phyloP scores from a whole-genome alignment of 2,329 filamentous ascomycete species.

The Xylaria multiplex region DNA sequence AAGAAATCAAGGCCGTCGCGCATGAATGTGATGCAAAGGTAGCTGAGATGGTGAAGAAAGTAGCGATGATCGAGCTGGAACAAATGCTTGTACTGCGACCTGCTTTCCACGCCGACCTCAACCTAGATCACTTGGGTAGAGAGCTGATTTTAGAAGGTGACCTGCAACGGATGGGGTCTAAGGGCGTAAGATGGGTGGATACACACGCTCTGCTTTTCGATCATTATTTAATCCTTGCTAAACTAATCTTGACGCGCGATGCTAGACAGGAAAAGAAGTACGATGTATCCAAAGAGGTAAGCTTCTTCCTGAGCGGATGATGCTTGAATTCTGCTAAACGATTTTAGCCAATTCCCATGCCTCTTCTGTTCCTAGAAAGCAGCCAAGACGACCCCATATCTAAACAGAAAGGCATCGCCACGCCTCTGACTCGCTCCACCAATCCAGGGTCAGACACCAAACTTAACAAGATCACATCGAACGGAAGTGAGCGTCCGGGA shows the following conservation, averaged over 20 bases:
- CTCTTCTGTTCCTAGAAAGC: conserved; percentile 90
- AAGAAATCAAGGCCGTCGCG: conserved; percentile 90
- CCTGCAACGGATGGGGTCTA: conserved; percentile 86
- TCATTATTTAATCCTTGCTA: conserved; percentile 93
- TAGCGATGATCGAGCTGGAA: conserved; percentile 85
- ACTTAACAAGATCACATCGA: conserved; percentile 65
- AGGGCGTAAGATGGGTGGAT: conserved; percentile 91
- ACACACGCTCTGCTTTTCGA: conserved; percentile 95
- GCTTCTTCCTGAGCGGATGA: conserved; percentile 42
- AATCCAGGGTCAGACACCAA: conserved; percentile 68
- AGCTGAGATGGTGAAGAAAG: conserved; percentile 90
- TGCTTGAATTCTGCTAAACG: conserved; percentile 38
- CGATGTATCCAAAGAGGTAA: conserved; percentile 89
- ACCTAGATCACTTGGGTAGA: conserved; percentile 92
- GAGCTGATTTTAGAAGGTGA: conserved; percentile 91
- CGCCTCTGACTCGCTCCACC: conserved; percentile 68
- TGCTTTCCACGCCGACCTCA: conserved; percentile 88
- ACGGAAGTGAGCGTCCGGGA: conserved; percentile 63
- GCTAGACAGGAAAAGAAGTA: conserved; percentile 82
- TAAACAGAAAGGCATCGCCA: conserved; percentile 79
- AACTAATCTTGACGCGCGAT: conserved; percentile 76
- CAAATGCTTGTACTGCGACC: conserved; percentile 85
- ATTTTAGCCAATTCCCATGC: conserved; percentile 88
- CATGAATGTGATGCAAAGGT: conserved; percentile 92
- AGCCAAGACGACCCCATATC: conserved; percentile 90